Evolutionary conservation across 495 filamentous ascomycete genomes (phyloP).

Genomic region (Xylaria venustula): DNA sequence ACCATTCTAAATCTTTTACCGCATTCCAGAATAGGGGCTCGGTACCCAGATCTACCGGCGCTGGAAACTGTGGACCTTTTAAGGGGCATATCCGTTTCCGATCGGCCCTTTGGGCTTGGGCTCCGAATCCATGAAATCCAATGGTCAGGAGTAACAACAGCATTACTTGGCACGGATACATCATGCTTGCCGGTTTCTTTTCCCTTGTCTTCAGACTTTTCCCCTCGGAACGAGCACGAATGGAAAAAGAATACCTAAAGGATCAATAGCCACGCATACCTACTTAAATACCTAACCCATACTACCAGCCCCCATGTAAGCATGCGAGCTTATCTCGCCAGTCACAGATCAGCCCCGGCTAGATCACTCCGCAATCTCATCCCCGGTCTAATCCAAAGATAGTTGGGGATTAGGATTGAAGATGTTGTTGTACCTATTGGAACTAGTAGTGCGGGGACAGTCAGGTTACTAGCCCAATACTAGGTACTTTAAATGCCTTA

Average conservation of each 20-base stretch:
- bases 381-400: too few relatives aligned
- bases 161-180: too few relatives aligned
- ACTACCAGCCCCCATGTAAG: not conserved
- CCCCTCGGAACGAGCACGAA: not conserved
- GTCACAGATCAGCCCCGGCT: not conserved
- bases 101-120: not conserved
- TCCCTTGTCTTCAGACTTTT: too few relatives aligned
- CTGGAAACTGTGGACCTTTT: conserved; percentile 1
- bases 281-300: too few relatives aligned
- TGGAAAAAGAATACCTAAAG: not conserved
- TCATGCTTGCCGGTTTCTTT: not conserved
- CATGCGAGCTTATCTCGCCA: not conserved
- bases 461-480: too few relatives aligned
- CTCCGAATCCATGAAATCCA: not conserved
- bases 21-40: not conserved
- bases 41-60: not conserved
- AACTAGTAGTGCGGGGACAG: too few relatives aligned
- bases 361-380: too few relatives aligned
- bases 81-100: conserved; percentile 1
- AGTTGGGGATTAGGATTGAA: too few relatives aligned
- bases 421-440: too few relatives aligned
- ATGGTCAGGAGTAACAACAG: not conserved
- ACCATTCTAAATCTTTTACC: not conserved
- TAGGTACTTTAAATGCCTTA: too few relatives aligned
- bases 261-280: not conserved